These are phyloP conservation scores for Rickenella mellea DNA, from an alignment of 768 basidiomycete genomes.

Conservation along the genomic window DNA sequence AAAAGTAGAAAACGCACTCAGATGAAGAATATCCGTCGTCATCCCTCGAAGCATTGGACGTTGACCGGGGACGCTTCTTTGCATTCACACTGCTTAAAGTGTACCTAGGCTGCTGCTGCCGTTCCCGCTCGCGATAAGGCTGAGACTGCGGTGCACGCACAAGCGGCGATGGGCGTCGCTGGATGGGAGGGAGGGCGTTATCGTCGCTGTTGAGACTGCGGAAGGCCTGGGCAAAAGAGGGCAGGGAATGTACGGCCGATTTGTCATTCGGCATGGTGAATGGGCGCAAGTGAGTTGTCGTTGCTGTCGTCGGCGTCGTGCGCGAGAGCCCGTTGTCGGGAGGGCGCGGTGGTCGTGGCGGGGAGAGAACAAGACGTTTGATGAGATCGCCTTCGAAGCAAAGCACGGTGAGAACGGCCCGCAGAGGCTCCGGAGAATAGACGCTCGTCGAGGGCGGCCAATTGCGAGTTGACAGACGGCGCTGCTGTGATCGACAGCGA, in stretches of 20 bases:
- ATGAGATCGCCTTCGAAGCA: no score
- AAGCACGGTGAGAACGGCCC: no score
- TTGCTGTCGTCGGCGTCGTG: background rate
- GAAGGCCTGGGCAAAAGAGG: conserved; percentile 75
- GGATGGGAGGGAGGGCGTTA: conserved; percentile 60
- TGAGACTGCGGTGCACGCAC: conserved; percentile 1
- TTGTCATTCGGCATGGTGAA: background rate
- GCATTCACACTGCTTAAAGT: conserved; percentile 14
- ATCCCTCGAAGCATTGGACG: conserved; percentile 18
- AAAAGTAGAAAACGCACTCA: conserved; percentile 29
- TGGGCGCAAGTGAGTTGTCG: background rate
- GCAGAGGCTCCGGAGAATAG: no score
- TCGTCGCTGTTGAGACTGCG: conserved; percentile 42
- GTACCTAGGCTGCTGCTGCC: conserved; percentile 23
- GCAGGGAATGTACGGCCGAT: conserved; percentile 47
- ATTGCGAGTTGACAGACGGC: no score
- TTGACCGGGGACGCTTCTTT: conserved; percentile 41
- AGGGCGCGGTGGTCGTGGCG: background rate
- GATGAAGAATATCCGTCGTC: conserved; percentile 28
- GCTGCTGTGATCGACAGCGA: no score
- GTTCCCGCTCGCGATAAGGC: conserved; percentile 20
- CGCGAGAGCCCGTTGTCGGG: background rate
- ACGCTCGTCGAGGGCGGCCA: no score
- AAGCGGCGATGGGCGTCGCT: conserved; percentile 25
- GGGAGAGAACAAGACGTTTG: no score